These are phyloP conservation scores for Globisporangium echinulatum DNA, from an alignment of 352 stramenopile species.

Conservation along the genomic window DNA sequence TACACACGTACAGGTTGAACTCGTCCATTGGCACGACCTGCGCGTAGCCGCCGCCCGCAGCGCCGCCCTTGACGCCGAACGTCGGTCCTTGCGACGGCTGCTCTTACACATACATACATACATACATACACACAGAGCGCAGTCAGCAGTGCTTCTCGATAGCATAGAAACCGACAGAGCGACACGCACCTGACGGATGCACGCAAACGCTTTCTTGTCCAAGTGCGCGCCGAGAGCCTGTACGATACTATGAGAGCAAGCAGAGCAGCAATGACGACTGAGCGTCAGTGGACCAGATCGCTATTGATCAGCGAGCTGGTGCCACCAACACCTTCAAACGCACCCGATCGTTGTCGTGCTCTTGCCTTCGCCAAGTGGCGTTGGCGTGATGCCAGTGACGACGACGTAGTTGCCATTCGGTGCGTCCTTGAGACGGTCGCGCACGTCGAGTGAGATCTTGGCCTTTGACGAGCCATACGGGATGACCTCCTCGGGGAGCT, in stretches of 20 bases:
- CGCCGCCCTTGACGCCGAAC: constrained; percentile 96
- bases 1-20: constrained; percentile 92
- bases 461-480: constrained; percentile 88
- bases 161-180: too few relatives aligned
- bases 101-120: constrained; percentile 10
- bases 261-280: too few relatives aligned
- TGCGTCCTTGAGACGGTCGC: constrained; percentile 80
- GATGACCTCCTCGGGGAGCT: constrained; percentile 79
- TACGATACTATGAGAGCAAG: constrained; percentile 60
- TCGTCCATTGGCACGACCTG: constrained; percentile 96
- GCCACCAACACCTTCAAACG: background rate
- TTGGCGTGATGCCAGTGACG: constrained; percentile 96
- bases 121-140: background rate
- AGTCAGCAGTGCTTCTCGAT: too few relatives aligned
- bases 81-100: constrained; percentile 95
- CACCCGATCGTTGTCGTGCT: constrained; percentile 98
- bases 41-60: constrained; percentile 85
- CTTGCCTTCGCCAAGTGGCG: constrained; percentile 96
- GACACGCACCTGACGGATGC: constrained; percentile 90
- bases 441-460: constrained; percentile 90
- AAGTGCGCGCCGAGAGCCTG: constrained; percentile 92
- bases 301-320: too few relatives aligned
- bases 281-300: too few relatives aligned
- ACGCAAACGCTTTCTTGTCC: constrained; percentile 93
- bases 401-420: constrained; percentile 97